phyloP scores from a whole-genome alignment of 371 early-diverging fungal species.

The Fennellomyces sp. region DNA sequence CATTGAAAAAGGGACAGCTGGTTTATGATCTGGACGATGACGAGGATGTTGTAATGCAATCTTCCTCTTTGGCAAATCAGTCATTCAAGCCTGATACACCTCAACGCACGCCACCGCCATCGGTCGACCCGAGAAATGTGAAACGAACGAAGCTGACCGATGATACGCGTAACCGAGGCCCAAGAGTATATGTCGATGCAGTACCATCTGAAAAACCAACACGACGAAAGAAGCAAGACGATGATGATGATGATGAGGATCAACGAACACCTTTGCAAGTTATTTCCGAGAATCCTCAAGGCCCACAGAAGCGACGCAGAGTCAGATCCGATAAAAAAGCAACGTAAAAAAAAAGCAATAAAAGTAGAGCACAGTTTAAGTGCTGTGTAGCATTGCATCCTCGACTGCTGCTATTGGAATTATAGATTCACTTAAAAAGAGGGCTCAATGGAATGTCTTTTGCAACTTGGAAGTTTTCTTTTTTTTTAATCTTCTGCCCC shows the following conservation, averaged over 20 bases:
- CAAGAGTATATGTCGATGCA: background rate
- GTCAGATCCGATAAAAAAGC: background rate
- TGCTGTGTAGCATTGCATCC: background rate
- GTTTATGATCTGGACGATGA: slow-evolving; percentile 2
- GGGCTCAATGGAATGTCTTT: background rate
- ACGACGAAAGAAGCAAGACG: too few species aligned
- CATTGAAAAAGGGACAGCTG: background rate
- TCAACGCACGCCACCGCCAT: background rate
- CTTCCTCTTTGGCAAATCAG: too few species aligned
- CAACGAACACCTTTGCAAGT: background rate
- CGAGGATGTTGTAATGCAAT: slow-evolving; percentile 1
- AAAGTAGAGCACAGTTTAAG: background rate
- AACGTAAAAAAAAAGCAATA: background rate
- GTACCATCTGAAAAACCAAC: too few species aligned
- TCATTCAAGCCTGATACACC: background rate
- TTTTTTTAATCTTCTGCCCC: background rate
- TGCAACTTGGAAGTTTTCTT: too few species aligned
- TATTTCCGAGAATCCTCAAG: background rate
- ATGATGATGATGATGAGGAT: background rate
- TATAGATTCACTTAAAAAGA: background rate
- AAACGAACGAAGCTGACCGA: too few species aligned
- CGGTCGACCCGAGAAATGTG: too few species aligned
- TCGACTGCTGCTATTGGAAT: slow-evolving; percentile 10
- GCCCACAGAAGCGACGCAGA: background rate
- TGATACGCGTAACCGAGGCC: too few species aligned